These are phyloP conservation scores for Larix kaempferi DNA, from an alignment of 75 land plant genomes.

Conservation along the genomic window DNA sequence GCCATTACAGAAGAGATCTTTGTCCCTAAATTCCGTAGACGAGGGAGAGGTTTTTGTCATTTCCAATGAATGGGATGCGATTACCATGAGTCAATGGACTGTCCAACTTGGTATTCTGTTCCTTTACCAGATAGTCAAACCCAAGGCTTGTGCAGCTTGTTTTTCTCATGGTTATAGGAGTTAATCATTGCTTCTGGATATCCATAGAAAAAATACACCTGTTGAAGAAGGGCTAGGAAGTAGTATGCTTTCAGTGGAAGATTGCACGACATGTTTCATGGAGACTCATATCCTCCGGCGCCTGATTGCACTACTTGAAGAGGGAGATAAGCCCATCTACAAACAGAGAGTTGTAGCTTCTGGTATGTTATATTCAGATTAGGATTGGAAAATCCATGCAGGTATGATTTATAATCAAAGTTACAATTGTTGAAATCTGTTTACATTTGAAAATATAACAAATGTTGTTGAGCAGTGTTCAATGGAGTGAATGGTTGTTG, in stretches of 20 bases:
- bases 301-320: conserved; percentile 3
- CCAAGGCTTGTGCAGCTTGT: conserved; percentile 14
- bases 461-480: too few species aligned
- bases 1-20: background rate
- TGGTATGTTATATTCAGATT: too few species aligned
- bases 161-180: background rate
- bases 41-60: background rate
- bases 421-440: too few species aligned
- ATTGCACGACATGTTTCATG: conserved; percentile 20
- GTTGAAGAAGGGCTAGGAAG: background rate
- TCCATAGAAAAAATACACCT: background rate
- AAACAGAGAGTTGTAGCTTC: background rate
- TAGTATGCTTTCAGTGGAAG: conserved; percentile 10
- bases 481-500: too few species aligned
- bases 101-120: conserved; percentile 19
- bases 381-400: too few species aligned
- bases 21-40: background rate
- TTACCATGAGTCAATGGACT: conserved; percentile 11
- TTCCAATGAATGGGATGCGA: conserved; percentile 15
- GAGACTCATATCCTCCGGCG: conserved; percentile 18
- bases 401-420: too few species aligned
- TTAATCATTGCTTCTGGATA: background rate
- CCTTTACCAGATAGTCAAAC: conserved; percentile 10
- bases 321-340: conserved; percentile 8
- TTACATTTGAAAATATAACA: too few species aligned